A percentile compares a stretch with the other conserved stretches of the same genome.
These are phyloP conservation scores for Diplodia seriata DNA, from an alignment of 2,329 filamentous ascomycete genomes.

Conservation along the genomic window DNA sequence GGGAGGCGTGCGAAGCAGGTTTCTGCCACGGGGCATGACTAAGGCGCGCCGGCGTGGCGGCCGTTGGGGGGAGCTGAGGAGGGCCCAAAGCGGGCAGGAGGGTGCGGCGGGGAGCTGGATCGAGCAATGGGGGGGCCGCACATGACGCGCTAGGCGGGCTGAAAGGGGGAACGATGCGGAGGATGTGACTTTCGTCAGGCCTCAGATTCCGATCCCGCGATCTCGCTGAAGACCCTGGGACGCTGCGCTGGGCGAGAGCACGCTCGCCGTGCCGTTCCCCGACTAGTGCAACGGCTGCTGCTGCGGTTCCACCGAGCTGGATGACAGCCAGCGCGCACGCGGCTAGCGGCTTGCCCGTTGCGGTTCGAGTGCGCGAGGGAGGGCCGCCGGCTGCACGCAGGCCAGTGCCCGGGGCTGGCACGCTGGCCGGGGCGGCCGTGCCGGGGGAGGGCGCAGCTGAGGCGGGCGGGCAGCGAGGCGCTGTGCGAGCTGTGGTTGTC, in stretches of 20 bases:
- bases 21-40: conserved; percentile 10
- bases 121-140: conserved; percentile 8
- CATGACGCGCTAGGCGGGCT: conserved; percentile 27
- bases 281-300: conserved; percentile 32
- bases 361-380: conserved; percentile 29
- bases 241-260: conserved; percentile 23
- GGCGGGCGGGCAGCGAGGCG: neutral
- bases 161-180: conserved; percentile 30
- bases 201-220: conserved; percentile 31
- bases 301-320: conserved; percentile 31
- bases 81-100: conserved; percentile 27
- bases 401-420: conserved; percentile 1
- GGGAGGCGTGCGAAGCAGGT: conserved; percentile 17
- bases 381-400: conserved; percentile 27
- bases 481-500: conserved; percentile 31
- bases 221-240: conserved; percentile 32
- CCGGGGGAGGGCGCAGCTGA: neutral
- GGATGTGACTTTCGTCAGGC: conserved; percentile 31
- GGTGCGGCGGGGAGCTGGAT: conserved; percentile 16
- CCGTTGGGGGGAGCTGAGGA: conserved; percentile 30
- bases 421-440: conserved; percentile 12
- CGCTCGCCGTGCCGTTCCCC: conserved; percentile 31
- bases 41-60: conserved; percentile 23
- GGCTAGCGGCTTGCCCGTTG: conserved; percentile 18
- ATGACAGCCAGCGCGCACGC: conserved; percentile 26